phyloP scores from a whole-genome alignment of 2,329 filamentous ascomycete genomes.

The Hypoxylon sp. region DNA sequence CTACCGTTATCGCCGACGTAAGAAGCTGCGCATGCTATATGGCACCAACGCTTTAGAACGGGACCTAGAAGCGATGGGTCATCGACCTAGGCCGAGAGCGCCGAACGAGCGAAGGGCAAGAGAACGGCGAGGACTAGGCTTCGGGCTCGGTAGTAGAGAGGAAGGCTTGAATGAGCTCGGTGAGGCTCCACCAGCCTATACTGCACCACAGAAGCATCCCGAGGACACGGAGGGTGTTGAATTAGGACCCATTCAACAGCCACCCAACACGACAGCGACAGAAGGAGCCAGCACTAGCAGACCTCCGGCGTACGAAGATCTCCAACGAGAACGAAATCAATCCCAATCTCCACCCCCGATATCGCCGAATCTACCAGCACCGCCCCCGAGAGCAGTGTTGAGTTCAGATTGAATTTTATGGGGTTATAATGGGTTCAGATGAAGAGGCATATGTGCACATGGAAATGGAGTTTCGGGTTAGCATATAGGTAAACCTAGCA shows the following conservation, averaged over 20 bases:
- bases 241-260: conserved; percentile 41
- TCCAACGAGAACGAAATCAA: conserved; percentile 23
- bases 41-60: conserved; percentile 42
- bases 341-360: conserved; percentile 17
- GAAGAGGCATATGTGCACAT: conserved; percentile 12
- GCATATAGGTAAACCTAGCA: conserved; percentile 17
- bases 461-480: conserved; percentile 33
- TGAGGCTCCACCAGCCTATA: conserved; percentile 55
- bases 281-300: conserved; percentile 28
- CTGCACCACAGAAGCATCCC: conserved; percentile 43
- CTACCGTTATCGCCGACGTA: conserved; percentile 49
- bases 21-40: conserved; percentile 41
- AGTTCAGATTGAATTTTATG: conserved; percentile 28
- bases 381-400: conserved; percentile 46
- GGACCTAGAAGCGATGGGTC: conserved; percentile 48
- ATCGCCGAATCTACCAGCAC: conserved; percentile 35
- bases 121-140: conserved; percentile 25
- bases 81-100: conserved; percentile 29
- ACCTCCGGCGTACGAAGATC: conserved; percentile 42
- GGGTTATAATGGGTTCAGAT: conserved; percentile 5
- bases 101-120: conserved; percentile 31
- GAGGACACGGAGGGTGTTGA: conserved; percentile 43
- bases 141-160: conserved; percentile 48
- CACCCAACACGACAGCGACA: conserved; percentile 9
- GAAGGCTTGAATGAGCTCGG: conserved; percentile 55